These are phyloP conservation scores for Rachicladosporium sp. DNA, from an alignment of 2,329 filamentous ascomycete genomes.

Conservation along the genomic window DNA sequence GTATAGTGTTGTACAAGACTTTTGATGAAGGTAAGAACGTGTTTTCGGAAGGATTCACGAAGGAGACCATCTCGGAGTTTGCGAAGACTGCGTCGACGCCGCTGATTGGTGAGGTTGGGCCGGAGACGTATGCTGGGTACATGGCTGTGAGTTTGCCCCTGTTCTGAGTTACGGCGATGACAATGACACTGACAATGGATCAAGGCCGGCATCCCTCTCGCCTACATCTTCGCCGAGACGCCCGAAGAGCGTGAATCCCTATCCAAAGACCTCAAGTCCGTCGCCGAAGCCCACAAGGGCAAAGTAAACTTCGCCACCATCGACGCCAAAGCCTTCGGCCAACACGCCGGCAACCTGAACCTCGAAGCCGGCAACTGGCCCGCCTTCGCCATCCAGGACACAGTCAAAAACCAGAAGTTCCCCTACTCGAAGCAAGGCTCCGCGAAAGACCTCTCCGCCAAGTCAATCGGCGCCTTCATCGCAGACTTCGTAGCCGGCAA, in stretches of 20 bases:
- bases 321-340: constrained; percentile 85
- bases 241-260: constrained; percentile 76
- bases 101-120: constrained; percentile 87
- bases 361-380: constrained; percentile 92
- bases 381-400: constrained; percentile 94
- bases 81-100: constrained; percentile 76
- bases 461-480: constrained; percentile 69
- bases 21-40: constrained; percentile 93
- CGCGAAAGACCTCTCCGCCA: constrained; percentile 61
- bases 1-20: constrained; percentile 88
- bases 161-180: neutral
- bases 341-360: constrained; percentile 94
- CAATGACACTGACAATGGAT: neutral
- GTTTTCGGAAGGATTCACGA: constrained; percentile 70
- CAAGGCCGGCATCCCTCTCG: constrained; percentile 73
- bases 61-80: constrained; percentile 68
- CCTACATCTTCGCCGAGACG: constrained; percentile 95
- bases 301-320: constrained; percentile 97
- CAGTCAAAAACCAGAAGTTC: constrained; percentile 91
- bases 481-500: constrained; percentile 77
- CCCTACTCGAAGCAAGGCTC: constrained; percentile 59
- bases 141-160: constrained; percentile 51
- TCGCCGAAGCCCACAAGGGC: constrained; percentile 87
- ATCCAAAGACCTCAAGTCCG: constrained; percentile 62
- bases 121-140: constrained; percentile 91